A percentile compares a stretch with the other conserved stretches of the same genome.
Evolutionary conservation across 2,329 filamentous ascomycete genomes (phyloP).

Genomic region (Ascochyta viciae-villosae): DNA sequence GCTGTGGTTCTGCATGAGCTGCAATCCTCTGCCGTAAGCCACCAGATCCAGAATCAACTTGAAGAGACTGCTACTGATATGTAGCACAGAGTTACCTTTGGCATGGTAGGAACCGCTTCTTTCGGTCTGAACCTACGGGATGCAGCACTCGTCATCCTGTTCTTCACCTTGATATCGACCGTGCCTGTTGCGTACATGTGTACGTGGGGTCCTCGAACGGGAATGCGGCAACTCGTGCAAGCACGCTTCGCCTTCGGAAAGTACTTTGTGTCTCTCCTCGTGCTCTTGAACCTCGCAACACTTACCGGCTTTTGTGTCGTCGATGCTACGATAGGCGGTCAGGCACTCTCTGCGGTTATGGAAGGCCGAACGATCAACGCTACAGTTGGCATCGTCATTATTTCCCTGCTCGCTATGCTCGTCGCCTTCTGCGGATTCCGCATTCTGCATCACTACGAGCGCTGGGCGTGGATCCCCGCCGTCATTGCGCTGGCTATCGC

Average conservation of each 20-base stretch:
- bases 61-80: not conserved
- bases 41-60: not conserved
- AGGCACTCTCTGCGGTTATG: constrained; percentile 49
- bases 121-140: constrained; percentile 65
- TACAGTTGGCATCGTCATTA: constrained; percentile 67
- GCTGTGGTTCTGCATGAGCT: constrained; percentile 65
- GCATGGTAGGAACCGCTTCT: constrained; percentile 65
- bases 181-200: constrained; percentile 64
- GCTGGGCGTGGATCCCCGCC: constrained; percentile 64
- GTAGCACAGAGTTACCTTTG: constrained; percentile 62
- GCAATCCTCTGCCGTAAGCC: constrained; percentile 64
- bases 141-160: constrained; percentile 66
- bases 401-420: constrained; percentile 62
- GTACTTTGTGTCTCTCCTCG: constrained; percentile 66
- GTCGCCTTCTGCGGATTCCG: constrained; percentile 69
- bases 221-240: constrained; percentile 71
- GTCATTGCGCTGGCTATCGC: constrained; percentile 63
- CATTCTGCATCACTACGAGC: constrained; percentile 64
- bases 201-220: constrained; percentile 66
- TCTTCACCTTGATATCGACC: constrained; percentile 66
- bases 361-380: constrained; percentile 55
- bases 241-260: constrained; percentile 66
- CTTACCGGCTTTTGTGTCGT: constrained; percentile 70
- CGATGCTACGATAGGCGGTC: constrained; percentile 66
- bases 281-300: constrained; percentile 68